Conservation (phyloP, 306 rosid genomes). For the Nissolia schottii region DNA sequence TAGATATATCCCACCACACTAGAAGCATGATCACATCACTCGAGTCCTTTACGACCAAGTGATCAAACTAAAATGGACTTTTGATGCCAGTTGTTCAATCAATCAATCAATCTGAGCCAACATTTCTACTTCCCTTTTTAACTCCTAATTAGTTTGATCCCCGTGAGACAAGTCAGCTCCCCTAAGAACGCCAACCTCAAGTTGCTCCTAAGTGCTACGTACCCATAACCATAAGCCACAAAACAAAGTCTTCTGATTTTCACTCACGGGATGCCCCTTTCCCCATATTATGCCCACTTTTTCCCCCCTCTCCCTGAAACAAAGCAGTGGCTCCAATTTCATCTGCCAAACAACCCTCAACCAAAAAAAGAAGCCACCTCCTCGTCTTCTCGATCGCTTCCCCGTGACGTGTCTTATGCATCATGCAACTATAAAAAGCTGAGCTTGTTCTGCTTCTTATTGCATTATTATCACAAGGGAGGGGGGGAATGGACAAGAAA, state of each 20-base stretch:
- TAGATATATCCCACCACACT: too few species aligned
- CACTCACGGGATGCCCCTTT: background rate
- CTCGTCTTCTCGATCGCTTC: background rate
- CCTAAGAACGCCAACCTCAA: background rate
- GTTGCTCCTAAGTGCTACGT: background rate
- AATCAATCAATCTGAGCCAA: background rate
- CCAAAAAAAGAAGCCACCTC: background rate
- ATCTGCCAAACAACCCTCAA: background rate
- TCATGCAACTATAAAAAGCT: background rate
- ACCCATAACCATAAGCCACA: background rate
- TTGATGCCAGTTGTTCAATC: background rate
- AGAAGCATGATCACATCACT: background rate
- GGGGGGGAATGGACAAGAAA: conserved; percentile 20
- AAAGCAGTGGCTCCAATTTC: background rate
- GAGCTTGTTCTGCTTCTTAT: background rate
- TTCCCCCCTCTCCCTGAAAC: too few species aligned
- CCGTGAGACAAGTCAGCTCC: background rate
- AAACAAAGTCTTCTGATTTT: background rate
- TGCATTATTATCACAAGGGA: background rate
- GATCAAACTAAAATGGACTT: background rate
- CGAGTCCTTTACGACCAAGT: too few species aligned
- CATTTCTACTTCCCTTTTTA: background rate
- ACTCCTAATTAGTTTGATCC: background rate
- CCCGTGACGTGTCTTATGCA: background rate
- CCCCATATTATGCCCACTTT: background rate